Evolutionary conservation across 495 filamentous ascomycete species (phyloP), one percentile per base, ranked within the genome.

Genomic region (Aspergillus leporis): DNA sequence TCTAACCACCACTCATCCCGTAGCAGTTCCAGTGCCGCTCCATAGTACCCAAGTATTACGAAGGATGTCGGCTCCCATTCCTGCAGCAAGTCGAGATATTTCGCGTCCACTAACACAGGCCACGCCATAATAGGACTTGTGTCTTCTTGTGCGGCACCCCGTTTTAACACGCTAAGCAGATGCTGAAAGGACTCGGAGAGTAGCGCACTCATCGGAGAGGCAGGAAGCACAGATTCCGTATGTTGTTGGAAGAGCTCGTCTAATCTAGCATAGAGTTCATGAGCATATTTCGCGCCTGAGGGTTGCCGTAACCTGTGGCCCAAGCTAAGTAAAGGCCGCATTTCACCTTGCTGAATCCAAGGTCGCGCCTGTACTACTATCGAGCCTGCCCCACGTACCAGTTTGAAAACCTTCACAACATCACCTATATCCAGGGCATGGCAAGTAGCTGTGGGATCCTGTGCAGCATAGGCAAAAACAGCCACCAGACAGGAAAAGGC

Each of bases 321-420:
- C 1, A 52, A 28, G 5, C 43, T 28, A 2, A 63, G 48, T 10
- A 63, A 21, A 36, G 34, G 51, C 19, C 55, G 28, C 60, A 61
- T 61, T 5, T 30, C 23, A 5, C 63, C 59, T 10, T 52, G 36
- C 38, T 59, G 59, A 23, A 67, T 59, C 49, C 61, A 67, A 4
- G 59, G 47, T 1, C 52, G 49, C 5, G 61, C 53, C 21, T 58
- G 51, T 4, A 43, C 30, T 5, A 67, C 62, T 10, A 67, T 41
- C 23, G 61, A 62, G 9, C 30, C 56, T 16, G 25, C 46, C 9
- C 62, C 50, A 18, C 56, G 57, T 16, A 64, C 28, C 12, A 63
- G 36, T 34, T 58, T 50, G 49, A 60, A 52, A 13, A 61, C n/a
- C 8, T 62, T 40, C 32, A 58, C 38, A 7, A 58, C 51, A 45